Percentiles rank a stretch among this genome's conserved stretches.
phyloP scores from a whole-genome alignment of 371 early-diverging fungal species.

The Mucor indicus region DNA sequence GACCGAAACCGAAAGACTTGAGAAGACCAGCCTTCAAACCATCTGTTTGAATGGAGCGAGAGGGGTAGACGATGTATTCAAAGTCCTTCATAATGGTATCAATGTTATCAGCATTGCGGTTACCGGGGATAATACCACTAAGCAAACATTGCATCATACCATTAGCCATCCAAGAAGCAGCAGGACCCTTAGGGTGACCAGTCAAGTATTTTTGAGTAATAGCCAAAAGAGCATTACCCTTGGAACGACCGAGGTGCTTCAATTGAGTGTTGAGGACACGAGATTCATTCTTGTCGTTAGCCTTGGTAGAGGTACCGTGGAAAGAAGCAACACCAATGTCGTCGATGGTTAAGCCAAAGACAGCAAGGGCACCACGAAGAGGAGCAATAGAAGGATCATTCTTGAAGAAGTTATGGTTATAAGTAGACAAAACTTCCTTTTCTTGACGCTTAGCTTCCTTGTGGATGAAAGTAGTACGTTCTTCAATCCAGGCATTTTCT shows the following conservation, averaged over 20 bases:
- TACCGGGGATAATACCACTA: slow-evolving; percentile 90
- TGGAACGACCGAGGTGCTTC: slow-evolving; percentile 82
- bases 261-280: slow-evolving; percentile 84
- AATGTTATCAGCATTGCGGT: slow-evolving; percentile 94
- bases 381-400: slow-evolving; percentile 84
- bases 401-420: slow-evolving; percentile 86
- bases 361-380: slow-evolving; percentile 87
- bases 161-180: slow-evolving; percentile 96
- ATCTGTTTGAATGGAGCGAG: slow-evolving; percentile 83
- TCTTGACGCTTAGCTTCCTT: slow-evolving; percentile 82
- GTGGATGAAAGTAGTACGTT: slow-evolving; percentile 79
- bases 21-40: slow-evolving; percentile 91
- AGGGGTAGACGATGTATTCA: slow-evolving; percentile 83
- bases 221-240: slow-evolving; percentile 77
- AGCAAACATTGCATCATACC: slow-evolving; percentile 84
- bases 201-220: slow-evolving; percentile 94
- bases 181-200: slow-evolving; percentile 95
- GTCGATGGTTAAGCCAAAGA: slow-evolving; percentile 86
- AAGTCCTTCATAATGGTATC: slow-evolving; percentile 76
- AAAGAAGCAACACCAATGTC: slow-evolving; percentile 94
- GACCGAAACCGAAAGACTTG: slow-evolving; percentile 95
- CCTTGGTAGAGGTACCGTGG: slow-evolving; percentile 95
- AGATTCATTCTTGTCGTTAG: slow-evolving; percentile 95
- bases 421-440: slow-evolving; percentile 75
- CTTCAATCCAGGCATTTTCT: slow-evolving; percentile 58